These are phyloP conservation scores for Sporothrix sp. DNA, from an alignment of 2,329 filamentous ascomycete genomes.

Conservation along the genomic window DNA sequence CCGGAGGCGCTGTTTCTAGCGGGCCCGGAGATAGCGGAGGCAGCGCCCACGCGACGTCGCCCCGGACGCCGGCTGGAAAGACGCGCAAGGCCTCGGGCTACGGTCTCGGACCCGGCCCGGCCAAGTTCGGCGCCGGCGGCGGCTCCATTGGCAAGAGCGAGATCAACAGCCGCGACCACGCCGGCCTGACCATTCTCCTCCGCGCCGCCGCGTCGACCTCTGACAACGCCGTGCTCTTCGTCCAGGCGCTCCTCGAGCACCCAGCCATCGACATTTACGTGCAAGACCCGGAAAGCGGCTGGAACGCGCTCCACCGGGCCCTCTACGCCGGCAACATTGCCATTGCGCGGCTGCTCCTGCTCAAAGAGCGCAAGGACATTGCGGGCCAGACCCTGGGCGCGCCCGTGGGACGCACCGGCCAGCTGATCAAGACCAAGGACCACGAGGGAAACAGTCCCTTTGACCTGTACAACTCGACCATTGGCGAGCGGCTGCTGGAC, in stretches of 20 bases:
- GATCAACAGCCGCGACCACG: conserved; percentile 74
- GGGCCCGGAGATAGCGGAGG: conserved; percentile 13
- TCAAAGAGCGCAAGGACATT: conserved; percentile 60
- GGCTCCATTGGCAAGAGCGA: conserved; percentile 47
- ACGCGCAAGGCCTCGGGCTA: conserved; percentile 43
- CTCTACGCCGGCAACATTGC: conserved; percentile 84
- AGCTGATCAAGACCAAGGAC: conserved; percentile 90
- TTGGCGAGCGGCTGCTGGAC: conserved; percentile 62
- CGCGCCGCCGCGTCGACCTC: conserved; percentile 70
- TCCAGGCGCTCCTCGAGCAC: conserved; percentile 68
- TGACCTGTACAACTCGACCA: conserved; percentile 82
- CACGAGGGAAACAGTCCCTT: conserved; percentile 91
- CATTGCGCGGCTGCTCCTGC: conserved; percentile 72
- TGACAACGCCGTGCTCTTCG: conserved; percentile 61
- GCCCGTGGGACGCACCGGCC: conserved; percentile 53
- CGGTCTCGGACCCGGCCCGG: conserved; percentile 32
- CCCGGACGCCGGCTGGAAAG: conserved; percentile 28
- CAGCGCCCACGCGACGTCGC: conserved; percentile 4
- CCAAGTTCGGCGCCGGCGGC: conserved; percentile 34
- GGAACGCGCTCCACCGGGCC: conserved; percentile 88
- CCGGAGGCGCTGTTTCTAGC: conserved; percentile 17
- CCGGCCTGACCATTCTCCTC: conserved; percentile 74
- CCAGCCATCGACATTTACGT: conserved; percentile 75
- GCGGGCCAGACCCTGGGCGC: conserved; percentile 49
- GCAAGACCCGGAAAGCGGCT: conserved; percentile 86